A percentile compares a stretch with the other conserved stretches of the same genome.
Evolutionary conservation across 2,329 filamentous ascomycete genomes (phyloP).

Genomic region (Beauveria sp.): DNA sequence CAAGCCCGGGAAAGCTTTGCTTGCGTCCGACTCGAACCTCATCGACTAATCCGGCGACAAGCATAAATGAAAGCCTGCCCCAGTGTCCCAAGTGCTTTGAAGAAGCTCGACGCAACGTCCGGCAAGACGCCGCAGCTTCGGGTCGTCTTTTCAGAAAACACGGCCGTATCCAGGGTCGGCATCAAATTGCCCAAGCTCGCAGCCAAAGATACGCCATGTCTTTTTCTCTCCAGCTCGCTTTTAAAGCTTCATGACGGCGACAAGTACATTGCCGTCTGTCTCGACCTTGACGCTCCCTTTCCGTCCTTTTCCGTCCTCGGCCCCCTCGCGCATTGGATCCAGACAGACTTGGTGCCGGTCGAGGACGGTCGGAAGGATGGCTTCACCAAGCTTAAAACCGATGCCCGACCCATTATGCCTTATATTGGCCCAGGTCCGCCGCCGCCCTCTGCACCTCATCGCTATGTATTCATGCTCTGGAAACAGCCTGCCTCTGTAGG

Average conservation of each 20-base stretch:
- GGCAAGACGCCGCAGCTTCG: background rate
- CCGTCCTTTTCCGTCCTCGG: conserved; percentile 31
- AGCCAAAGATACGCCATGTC: background rate
- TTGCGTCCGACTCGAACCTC: background rate
- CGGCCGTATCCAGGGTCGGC: background rate
- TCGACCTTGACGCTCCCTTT: conserved; percentile 42
- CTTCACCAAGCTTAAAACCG: conserved; percentile 6
- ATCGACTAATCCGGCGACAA: background rate
- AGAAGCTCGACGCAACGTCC: background rate
- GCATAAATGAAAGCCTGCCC: background rate
- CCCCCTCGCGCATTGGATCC: conserved; percentile 41
- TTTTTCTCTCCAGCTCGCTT: background rate
- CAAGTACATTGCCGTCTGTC: conserved; percentile 13
- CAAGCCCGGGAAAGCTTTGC: background rate
- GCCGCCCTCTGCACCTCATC: conserved; percentile 36
- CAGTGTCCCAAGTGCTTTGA: background rate
- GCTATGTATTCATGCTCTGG: conserved; percentile 42
- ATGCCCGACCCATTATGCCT: conserved; percentile 24
- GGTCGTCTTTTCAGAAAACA: background rate
- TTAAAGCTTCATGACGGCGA: background rate
- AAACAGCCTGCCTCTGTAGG: conserved; percentile 30
- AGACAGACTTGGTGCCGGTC: conserved; percentile 19
- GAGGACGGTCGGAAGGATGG: background rate
- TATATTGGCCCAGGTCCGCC: conserved; percentile 42
- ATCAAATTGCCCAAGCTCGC: background rate